Conservation (phyloP, 2,329 filamentous ascomycete species). For the Verticillium tricorpus region DNA sequence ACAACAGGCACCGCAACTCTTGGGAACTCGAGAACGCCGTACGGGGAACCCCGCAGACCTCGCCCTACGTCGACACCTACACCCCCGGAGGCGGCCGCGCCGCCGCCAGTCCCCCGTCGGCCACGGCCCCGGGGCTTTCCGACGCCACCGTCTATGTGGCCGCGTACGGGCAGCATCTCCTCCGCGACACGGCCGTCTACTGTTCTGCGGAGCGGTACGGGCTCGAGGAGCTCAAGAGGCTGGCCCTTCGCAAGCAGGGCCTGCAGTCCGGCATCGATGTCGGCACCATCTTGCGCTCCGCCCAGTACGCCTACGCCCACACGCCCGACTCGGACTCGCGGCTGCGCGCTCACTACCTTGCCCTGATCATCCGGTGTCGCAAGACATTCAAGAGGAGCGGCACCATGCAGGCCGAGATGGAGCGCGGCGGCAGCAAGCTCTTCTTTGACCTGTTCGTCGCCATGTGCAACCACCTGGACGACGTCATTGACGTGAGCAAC, state of each 20-base stretch:
- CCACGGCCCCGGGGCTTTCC: constrained; percentile 49
- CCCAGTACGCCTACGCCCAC: constrained; percentile 92
- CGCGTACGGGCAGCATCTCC: constrained; percentile 68
- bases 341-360: constrained; percentile 94
- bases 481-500: constrained; percentile 82
- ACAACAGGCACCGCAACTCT: constrained; percentile 79
- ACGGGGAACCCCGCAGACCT: constrained; percentile 37
- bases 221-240: constrained; percentile 85
- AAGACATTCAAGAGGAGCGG: constrained; percentile 97
- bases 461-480: constrained; percentile 97
- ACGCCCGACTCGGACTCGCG: constrained; percentile 89
- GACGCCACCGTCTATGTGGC: constrained; percentile 76
- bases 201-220: constrained; percentile 88
- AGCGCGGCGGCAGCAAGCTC: constrained; percentile 81
- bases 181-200: constrained; percentile 92
- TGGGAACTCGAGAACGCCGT: constrained; percentile 79
- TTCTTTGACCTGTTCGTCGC: constrained; percentile 98
- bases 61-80: constrained; percentile 45
- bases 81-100: constrained; percentile 34
- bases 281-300: constrained; percentile 84
- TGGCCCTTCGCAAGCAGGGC: constrained; percentile 91
- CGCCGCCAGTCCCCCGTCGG: constrained; percentile 43
- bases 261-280: constrained; percentile 90
- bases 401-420: constrained; percentile 99
- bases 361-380: constrained; percentile 93